Percentiles rank a stretch among this genome's conserved stretches.
Conservation (phyloP, 371 early-diverging fungal species). For the Lichtheimia hyalospora region DNA sequence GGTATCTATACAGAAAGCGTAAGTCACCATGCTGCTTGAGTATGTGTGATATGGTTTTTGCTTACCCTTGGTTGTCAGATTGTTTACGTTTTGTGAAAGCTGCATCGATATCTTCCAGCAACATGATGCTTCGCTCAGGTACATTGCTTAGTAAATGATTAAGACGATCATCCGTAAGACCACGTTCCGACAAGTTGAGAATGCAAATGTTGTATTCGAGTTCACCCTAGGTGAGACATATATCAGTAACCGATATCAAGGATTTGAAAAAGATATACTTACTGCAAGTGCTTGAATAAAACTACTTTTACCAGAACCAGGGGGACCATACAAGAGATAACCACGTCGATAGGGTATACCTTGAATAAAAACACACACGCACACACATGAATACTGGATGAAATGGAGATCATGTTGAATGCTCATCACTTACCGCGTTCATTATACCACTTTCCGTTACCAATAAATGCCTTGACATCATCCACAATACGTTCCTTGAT, state of each 20-base stretch:
- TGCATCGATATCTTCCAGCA: constrained; percentile 99
- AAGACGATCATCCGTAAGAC: constrained; percentile 94
- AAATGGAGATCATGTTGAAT: too few relatives aligned
- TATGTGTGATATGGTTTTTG: neutral
- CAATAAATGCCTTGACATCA: constrained; percentile 87
- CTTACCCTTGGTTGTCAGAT: constrained; percentile 61
- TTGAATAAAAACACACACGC: too few relatives aligned
- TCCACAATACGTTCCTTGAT: constrained; percentile 72
- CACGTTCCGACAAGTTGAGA: constrained; percentile 91
- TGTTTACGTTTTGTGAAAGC: constrained; percentile 83
- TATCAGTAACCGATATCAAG: neutral
- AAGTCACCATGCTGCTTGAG: neutral
- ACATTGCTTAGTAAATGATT: constrained; percentile 91
- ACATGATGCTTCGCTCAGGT: constrained; percentile 94
- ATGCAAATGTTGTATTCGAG: constrained; percentile 97
- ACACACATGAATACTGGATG: too few relatives aligned
- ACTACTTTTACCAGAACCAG: constrained; percentile 98
- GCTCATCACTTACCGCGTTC: constrained; percentile 81
- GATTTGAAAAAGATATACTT: constrained; percentile 6
- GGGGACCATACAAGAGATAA: constrained; percentile 97
- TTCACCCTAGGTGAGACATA: constrained; percentile 58
- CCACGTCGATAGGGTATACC: constrained; percentile 97
- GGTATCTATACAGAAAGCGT: constrained; percentile 42
- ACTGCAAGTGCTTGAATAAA: constrained; percentile 97
- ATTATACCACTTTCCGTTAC: constrained; percentile 92